Evolutionary conservation across 768 basidiomycete species (phyloP).

Genomic region (Gymnopilus dilepis): DNA sequence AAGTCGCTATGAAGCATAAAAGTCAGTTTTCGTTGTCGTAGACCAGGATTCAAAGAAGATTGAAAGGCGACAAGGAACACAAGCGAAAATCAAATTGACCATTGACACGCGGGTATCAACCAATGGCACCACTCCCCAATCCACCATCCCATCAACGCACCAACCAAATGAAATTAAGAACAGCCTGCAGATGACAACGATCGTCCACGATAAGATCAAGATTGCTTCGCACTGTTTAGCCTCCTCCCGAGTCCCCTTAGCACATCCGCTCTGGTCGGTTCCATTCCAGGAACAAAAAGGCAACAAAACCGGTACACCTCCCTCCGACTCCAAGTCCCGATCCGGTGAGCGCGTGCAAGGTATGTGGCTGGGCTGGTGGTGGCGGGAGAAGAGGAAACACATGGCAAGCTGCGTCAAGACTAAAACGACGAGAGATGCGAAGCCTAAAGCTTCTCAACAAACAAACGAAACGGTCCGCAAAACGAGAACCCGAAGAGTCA

Average conservation of each 20-base stretch:
- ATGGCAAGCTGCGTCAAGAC: too few species aligned
- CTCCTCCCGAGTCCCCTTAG: too few species aligned
- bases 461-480: too few species aligned
- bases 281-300: background rate
- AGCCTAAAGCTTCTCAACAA: too few species aligned
- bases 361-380: too few species aligned
- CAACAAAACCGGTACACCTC: too few species aligned
- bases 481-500: too few species aligned
- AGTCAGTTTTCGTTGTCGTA: background rate
- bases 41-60: background rate
- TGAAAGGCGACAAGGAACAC: background rate
- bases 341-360: too few species aligned
- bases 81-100: background rate
- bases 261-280: background rate
- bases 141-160: background rate
- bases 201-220: background rate
- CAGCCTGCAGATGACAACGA: background rate
- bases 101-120: background rate
- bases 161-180: background rate
- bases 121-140: too few species aligned
- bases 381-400: background rate
- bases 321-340: background rate
- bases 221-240: too few species aligned
- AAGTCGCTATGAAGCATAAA: conserved; percentile 45
- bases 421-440: too few species aligned